These are phyloP conservation scores for Pleurotus cornucopiae DNA, from an alignment of 768 basidiomycete genomes.

Conservation along the genomic window DNA sequence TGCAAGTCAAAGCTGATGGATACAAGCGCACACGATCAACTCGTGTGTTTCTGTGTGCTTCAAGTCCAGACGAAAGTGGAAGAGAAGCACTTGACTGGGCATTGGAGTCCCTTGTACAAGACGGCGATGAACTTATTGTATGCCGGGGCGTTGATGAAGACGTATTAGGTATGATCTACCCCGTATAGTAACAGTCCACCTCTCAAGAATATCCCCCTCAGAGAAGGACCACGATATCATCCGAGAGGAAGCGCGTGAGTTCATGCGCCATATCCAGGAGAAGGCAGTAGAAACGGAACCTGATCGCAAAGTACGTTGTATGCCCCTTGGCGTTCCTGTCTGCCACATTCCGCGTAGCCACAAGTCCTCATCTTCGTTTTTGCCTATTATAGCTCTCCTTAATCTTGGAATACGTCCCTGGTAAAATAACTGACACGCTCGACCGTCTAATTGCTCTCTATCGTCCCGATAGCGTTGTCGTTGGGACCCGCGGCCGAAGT, in stretches of 20 bases:
- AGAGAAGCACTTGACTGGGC: conserved; percentile 88
- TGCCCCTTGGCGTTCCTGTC: background rate
- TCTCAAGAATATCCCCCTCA: conserved; percentile 17
- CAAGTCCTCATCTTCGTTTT: background rate
- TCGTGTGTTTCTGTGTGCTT: conserved; percentile 86
- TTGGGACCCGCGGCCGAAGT: conserved; percentile 78
- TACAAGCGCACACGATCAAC: conserved; percentile 75
- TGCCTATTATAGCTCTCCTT: conserved; percentile 61
- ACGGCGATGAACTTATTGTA: conserved; percentile 91
- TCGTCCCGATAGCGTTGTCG: conserved; percentile 87
- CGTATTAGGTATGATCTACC: conserved; percentile 55
- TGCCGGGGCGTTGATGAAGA: conserved; percentile 89
- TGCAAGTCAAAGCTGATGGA: conserved; percentile 79
- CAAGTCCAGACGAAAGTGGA: conserved; percentile 86
- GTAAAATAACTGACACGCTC: conserved; percentile 83
- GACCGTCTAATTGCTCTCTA: conserved; percentile 91
- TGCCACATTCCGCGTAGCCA: background rate
- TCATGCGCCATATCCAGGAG: conserved; percentile 77
- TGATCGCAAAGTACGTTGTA: conserved; percentile 58
- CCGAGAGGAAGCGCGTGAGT: conserved; percentile 80
- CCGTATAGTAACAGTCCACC: background rate
- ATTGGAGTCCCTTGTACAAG: conserved; percentile 78
- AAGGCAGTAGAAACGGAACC: conserved; percentile 77
- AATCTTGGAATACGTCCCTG: conserved; percentile 92
- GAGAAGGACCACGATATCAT: conserved; percentile 75